Conservation (phyloP, 257 asterid genomes). For the Coffea canephora region DNA sequence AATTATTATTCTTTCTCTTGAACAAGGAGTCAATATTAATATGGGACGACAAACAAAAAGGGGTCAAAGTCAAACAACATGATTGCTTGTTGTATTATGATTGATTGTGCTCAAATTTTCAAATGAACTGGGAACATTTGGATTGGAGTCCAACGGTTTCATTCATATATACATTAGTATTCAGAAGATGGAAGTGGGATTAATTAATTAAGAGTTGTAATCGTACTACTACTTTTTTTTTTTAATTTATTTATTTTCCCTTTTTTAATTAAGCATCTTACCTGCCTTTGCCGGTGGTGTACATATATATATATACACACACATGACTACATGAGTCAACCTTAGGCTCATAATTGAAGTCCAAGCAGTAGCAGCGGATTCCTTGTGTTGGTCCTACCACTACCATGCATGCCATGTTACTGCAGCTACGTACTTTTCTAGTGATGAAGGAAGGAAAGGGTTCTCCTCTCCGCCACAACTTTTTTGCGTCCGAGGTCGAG, state of each 20-base stretch:
- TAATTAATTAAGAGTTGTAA: neutral
- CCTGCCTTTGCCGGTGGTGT: slow-evolving; percentile 25
- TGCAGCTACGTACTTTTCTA: too few relatives aligned
- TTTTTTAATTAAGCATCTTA: neutral
- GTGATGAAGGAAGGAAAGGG: too few relatives aligned
- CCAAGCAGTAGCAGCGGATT: too few relatives aligned
- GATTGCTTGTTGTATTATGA: neutral
- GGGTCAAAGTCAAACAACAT: neutral
- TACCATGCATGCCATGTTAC: too few relatives aligned
- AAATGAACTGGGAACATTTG: neutral
- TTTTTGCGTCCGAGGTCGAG: too few relatives aligned
- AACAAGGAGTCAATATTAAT: neutral
- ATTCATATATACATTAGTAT: neutral
- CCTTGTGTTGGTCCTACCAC: too few relatives aligned
- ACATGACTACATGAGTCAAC: too few relatives aligned
- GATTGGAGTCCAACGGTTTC: neutral
- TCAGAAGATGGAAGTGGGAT: slow-evolving; percentile 9
- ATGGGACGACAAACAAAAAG: neutral
- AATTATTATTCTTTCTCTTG: too few relatives aligned
- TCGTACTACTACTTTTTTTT: neutral
- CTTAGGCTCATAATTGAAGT: too few relatives aligned
- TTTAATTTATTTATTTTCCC: neutral
- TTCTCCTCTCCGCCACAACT: too few relatives aligned
- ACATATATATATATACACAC: too few relatives aligned
- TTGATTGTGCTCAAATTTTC: slow-evolving; percentile 10